A percentile compares a stretch with the other conserved stretches of the same genome.
phyloP scores from a whole-genome alignment of 2,329 filamentous ascomycete genomes.

The Ophiostoma ulmi region DNA sequence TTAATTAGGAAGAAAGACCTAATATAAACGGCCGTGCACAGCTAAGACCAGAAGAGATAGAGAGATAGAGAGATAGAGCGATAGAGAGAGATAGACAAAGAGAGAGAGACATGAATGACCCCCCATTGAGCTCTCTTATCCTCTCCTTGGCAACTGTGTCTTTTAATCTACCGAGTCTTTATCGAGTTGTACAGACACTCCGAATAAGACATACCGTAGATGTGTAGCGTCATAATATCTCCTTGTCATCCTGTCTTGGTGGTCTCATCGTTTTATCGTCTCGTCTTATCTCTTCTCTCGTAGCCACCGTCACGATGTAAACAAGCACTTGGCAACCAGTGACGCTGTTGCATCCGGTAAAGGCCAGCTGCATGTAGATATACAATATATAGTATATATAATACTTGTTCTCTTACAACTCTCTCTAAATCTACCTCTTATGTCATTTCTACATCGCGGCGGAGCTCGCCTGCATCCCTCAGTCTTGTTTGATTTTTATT shows the following conservation, averaged over 20 bases:
- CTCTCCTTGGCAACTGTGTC: neutral
- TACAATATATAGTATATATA: neutral
- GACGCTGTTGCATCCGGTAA: neutral
- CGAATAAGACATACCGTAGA: neutral
- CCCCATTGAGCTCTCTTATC: neutral
- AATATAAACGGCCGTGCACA: neutral
- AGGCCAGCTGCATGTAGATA: neutral
- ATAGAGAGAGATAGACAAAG: too few species aligned
- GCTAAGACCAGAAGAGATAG: neutral
- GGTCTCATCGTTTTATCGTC: neutral
- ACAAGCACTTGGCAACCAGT: neutral
- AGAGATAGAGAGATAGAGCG: too few species aligned
- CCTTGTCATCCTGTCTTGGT: neutral
- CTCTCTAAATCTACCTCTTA: neutral
- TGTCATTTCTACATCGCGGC: neutral
- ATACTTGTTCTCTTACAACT: too few species aligned
- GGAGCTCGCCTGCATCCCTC: neutral
- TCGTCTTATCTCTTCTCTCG: neutral
- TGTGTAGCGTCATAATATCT: neutral
- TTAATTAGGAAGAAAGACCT: too few species aligned
- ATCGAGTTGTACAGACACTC: neutral
- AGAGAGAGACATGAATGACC: neutral
- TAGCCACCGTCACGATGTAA: constrained; percentile 9
- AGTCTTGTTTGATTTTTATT: neutral
- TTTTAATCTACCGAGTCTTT: neutral